These are phyloP conservation scores for Wickerhamiella allomyrinae DNA, from an alignment of 805 yeast genomes.

Conservation along the genomic window DNA sequence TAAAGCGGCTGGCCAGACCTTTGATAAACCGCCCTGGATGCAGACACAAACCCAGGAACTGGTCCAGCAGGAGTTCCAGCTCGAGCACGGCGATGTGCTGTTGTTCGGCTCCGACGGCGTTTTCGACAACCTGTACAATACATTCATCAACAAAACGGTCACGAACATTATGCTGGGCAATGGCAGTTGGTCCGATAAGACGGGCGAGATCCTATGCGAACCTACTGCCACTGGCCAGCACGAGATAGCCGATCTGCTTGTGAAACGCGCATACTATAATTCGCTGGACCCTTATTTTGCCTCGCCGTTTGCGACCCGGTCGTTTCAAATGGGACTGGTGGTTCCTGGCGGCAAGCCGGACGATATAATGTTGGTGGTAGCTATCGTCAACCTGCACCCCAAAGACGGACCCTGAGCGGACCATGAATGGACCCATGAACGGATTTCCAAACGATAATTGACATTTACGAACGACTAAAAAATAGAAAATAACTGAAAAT, in stretches of 20 bases:
- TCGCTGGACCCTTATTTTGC: constrained; percentile 63
- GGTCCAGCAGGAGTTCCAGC: constrained; percentile 49
- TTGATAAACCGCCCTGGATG: constrained; percentile 24
- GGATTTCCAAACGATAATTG: no score
- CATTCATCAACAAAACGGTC: constrained; percentile 57
- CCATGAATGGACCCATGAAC: no score
- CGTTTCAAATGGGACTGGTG: constrained; percentile 35
- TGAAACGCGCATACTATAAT: constrained; percentile 47
- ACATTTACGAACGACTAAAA: no score
- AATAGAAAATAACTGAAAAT: no score
- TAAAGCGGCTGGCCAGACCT: constrained; percentile 1
- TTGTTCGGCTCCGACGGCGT: constrained; percentile 90
- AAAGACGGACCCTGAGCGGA: no score
- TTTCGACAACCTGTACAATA: constrained; percentile 64
- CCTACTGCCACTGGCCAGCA: constrained; percentile 27
- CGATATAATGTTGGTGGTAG: constrained; percentile 74
- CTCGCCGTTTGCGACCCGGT: constrained; percentile 72
- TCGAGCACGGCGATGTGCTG: constrained; percentile 59
- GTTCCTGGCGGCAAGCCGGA: constrained; percentile 92
- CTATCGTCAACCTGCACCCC: constrained; percentile 34
- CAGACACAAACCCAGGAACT: constrained; percentile 58
- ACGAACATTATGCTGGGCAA: constrained; percentile 35
- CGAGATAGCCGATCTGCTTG: constrained; percentile 40
- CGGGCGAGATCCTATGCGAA: constrained; percentile 13
- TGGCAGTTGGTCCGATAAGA: constrained; percentile 22